A percentile compares a stretch with the other conserved stretches of the same genome.
Evolutionary conservation across 345 rosid genomes (phyloP).

Genomic region (Citrus cavaleriei): DNA sequence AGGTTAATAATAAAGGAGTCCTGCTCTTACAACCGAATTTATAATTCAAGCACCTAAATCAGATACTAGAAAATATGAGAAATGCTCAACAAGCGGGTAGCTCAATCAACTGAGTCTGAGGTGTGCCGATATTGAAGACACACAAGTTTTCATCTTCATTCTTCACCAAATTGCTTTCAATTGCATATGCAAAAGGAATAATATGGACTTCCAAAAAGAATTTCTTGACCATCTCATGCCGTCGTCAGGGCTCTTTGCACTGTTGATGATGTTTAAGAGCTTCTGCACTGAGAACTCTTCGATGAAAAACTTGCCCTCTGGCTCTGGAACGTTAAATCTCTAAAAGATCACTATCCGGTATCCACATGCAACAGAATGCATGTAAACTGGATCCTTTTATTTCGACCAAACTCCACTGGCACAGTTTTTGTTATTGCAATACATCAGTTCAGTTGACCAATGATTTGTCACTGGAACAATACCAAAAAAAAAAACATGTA

Average conservation of each 20-base stretch:
- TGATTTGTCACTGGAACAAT: neutral
- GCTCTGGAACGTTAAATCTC: conserved; percentile 53
- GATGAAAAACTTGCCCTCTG: conserved; percentile 67
- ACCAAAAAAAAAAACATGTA: neutral
- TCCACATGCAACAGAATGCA: conserved; percentile 91
- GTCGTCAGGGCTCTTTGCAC: conserved; percentile 53
- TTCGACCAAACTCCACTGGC: conserved; percentile 67
- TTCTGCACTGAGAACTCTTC: conserved; percentile 75
- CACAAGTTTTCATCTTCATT: neutral
- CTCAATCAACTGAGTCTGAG: neutral
- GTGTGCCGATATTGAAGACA: neutral
- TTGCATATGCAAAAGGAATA: neutral
- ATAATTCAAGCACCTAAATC: too few species aligned
- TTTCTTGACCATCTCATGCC: conserved; percentile 94
- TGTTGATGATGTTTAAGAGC: conserved; percentile 62
- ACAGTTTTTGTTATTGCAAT: conserved; percentile 59
- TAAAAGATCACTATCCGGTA: conserved; percentile 90
- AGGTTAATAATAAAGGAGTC: too few species aligned
- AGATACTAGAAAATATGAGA: too few species aligned
- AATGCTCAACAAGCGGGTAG: neutral
- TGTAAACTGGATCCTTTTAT: conserved; percentile 59
- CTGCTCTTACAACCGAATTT: too few species aligned
- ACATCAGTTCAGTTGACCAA: conserved; percentile 6
- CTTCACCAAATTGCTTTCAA: neutral
- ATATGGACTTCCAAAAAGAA: conserved; percentile 53